Evolutionary conservation across 192 early-diverging fungal species (phyloP).

Genomic region (Fimicolochytrium jonesii): DNA sequence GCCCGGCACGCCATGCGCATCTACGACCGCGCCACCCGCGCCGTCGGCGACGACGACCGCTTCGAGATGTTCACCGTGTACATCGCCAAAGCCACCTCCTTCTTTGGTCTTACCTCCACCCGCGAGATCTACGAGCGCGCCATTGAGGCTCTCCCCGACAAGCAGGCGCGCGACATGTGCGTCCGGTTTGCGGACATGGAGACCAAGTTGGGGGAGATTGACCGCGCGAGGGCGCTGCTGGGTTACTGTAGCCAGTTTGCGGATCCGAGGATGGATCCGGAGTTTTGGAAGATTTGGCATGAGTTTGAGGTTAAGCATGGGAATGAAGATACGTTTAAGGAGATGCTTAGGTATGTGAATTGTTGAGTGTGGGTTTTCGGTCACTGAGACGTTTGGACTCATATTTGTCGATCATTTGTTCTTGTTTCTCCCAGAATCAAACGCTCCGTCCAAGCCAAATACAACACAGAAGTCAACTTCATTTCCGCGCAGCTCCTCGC

Average conservation of each 20-base stretch:
- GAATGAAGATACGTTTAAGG: constrained; percentile 97
- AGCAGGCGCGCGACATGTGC: constrained; percentile 69
- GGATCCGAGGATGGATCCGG: constrained; percentile 72
- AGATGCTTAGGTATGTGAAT: constrained; percentile 83
- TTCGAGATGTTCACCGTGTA: constrained; percentile 84
- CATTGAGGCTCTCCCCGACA: constrained; percentile 79
- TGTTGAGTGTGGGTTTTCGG: not conserved
- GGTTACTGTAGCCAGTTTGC: constrained; percentile 82
- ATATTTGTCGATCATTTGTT: not conserved
- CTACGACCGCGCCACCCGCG: constrained; percentile 85
- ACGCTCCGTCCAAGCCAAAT: constrained; percentile 80
- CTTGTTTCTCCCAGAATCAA: constrained; percentile 56
- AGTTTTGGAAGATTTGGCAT: constrained; percentile 89
- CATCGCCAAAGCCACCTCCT: constrained; percentile 79
- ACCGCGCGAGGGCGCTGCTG: constrained; percentile 86
- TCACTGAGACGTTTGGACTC: not conserved
- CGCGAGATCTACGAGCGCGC: constrained; percentile 94
- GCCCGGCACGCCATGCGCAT: constrained; percentile 89
- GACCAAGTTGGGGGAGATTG: constrained; percentile 87
- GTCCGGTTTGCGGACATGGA: constrained; percentile 84
- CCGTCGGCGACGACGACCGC: constrained; percentile 70
- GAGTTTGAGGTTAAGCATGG: constrained; percentile 96
- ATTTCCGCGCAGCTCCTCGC: constrained; percentile 57
- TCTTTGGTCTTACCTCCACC: constrained; percentile 80
- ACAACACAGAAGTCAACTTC: constrained; percentile 70